Evolutionary conservation across 2,329 filamentous ascomycete genomes (phyloP).

Genomic region (Sclerotinia glacialis): DNA sequence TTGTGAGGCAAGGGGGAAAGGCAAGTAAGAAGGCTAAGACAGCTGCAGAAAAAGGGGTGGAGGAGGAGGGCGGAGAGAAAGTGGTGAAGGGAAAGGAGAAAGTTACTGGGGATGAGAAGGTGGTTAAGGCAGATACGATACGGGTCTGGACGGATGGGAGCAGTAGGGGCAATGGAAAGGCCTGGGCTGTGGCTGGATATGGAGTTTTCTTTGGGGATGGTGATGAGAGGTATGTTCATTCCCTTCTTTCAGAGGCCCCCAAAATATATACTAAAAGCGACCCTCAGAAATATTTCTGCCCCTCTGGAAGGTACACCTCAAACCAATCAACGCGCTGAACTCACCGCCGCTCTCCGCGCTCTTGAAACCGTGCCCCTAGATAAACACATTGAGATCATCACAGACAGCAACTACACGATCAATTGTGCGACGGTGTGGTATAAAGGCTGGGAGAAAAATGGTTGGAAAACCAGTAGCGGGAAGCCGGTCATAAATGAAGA

Average conservation of each 20-base stretch:
- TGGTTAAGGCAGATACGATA: slow-evolving; percentile 38
- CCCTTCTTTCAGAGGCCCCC: slow-evolving; percentile 6
- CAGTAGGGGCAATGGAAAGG: slow-evolving; percentile 55
- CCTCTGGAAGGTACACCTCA: slow-evolving; percentile 49
- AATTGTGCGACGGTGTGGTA: slow-evolving; percentile 87
- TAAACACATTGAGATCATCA: slow-evolving; percentile 71
- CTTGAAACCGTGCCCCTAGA: slow-evolving; percentile 70
- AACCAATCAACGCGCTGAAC: slow-evolving; percentile 95
- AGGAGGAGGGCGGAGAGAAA: slow-evolving; percentile 26
- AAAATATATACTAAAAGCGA: neutral
- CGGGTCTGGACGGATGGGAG: slow-evolving; percentile 64
- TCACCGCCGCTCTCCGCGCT: slow-evolving; percentile 82
- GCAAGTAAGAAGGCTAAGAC: slow-evolving; percentile 34
- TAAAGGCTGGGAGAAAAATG: slow-evolving; percentile 68
- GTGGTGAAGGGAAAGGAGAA: slow-evolving; percentile 22
- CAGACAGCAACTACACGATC: slow-evolving; percentile 89
- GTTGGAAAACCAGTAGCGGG: slow-evolving; percentile 71
- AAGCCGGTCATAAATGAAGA: slow-evolving; percentile 84
- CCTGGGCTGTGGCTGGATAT: slow-evolving; percentile 55
- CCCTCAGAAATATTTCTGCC: slow-evolving; percentile 50
- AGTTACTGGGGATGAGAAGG: slow-evolving; percentile 9
- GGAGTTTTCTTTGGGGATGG: slow-evolving; percentile 61
- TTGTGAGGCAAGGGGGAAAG: slow-evolving; percentile 53
- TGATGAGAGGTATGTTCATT: slow-evolving; percentile 50
- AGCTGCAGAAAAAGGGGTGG: slow-evolving; percentile 26